These are phyloP conservation scores for Xylaria palmicola DNA, from an alignment of 495 filamentous ascomycete genomes.

Conservation along the genomic window DNA sequence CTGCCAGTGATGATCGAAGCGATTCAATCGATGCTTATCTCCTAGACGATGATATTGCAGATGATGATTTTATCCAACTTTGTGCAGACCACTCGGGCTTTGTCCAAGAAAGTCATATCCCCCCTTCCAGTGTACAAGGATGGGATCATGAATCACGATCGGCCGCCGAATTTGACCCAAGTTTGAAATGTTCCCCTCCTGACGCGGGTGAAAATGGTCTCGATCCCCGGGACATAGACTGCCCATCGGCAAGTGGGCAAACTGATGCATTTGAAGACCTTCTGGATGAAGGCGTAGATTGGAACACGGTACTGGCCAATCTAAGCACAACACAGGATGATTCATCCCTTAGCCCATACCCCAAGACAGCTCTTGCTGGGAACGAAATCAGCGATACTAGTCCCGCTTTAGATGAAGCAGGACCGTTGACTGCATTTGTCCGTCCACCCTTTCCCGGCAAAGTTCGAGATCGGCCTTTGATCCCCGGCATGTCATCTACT, in stretches of 20 bases:
- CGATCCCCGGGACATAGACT: not conserved
- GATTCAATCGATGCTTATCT: constrained; percentile 21
- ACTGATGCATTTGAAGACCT: constrained; percentile 23
- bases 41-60: constrained; percentile 17
- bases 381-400: not conserved
- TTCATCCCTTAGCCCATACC: not conserved
- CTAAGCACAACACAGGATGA: constrained; percentile 12
- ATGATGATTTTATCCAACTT: constrained; percentile 16
- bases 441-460: constrained; percentile 49
- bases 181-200: constrained; percentile 25
- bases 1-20: not conserved
- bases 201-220: not conserved
- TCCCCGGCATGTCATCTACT: constrained; percentile 50
- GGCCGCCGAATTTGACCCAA: constrained; percentile 28
- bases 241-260: not conserved
- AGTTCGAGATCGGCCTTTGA: constrained; percentile 49
- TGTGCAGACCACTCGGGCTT: not conserved
- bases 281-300: constrained; percentile 38
- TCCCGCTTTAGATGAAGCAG: not conserved
- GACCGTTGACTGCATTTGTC: constrained; percentile 39
- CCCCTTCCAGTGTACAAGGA: constrained; percentile 28
- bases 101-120: constrained; percentile 25
- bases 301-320: constrained; percentile 30
- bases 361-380: not conserved
- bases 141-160: constrained; percentile 31